A percentile compares a stretch with the other conserved stretches of the same genome.
Conservation (phyloP, 148 eudicot species). For the Dianthus caryophyllus region DNA sequence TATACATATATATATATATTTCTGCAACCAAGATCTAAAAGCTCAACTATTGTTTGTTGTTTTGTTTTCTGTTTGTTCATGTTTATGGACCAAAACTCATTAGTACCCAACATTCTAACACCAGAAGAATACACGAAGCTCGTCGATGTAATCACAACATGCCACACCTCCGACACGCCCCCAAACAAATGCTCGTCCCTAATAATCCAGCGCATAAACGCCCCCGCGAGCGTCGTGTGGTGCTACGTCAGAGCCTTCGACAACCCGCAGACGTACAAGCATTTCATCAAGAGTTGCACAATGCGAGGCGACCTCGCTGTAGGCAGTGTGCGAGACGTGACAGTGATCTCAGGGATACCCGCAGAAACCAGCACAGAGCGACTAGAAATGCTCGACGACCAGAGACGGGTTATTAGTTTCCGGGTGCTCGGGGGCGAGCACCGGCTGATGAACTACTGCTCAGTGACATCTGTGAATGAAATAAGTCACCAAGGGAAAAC, state of each 20-base stretch:
- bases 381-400: constrained; percentile 61
- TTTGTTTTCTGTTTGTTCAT: too few species aligned
- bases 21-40: constrained; percentile 6
- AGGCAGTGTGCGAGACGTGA: constrained; percentile 50
- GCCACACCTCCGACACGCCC: constrained; percentile 35
- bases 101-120: constrained; percentile 31
- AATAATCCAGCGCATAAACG: constrained; percentile 49
- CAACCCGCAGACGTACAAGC: constrained; percentile 62
- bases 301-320: constrained; percentile 35
- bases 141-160: constrained; percentile 30
- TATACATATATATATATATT: too few species aligned
- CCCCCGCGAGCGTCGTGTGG: constrained; percentile 52
- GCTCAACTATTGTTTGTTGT: too few species aligned
- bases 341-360: constrained; percentile 62
- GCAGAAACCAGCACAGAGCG: constrained; percentile 68
- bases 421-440: constrained; percentile 63
- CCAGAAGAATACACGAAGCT: constrained; percentile 39
- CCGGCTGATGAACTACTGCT: constrained; percentile 56
- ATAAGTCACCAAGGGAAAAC: constrained; percentile 22
- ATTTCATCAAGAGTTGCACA: constrained; percentile 62
- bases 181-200: constrained; percentile 53
- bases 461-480: constrained; percentile 59
- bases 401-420: constrained; percentile 46
- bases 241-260: constrained; percentile 54
- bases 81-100: constrained; percentile 16